Base-by-base conservation (phyloP, 768 basidiomycete species). In the Amanita pallidorosea region DNA sequence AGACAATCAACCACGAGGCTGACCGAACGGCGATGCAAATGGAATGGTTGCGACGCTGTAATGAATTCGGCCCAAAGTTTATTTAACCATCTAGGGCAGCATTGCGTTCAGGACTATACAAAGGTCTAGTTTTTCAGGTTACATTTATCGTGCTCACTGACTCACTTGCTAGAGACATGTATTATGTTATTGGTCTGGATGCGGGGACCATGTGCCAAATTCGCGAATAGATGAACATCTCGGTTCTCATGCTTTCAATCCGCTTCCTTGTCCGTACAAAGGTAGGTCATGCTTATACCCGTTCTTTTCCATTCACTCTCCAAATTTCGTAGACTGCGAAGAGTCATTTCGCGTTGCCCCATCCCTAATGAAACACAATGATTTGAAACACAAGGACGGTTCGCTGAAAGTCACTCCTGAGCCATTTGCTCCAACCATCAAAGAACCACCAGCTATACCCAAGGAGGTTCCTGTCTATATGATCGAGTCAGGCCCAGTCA, bases 121-220 rank as follows among this genome's bases (percentile, higher is more conserved):
- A 58, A 54, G 51, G 61, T 57, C 35, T 48, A 54, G 51, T 18
- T 22, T 47, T 51, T 54, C 27, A 51, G 44, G 45, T 22, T 9
- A 23, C 11, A 18, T 9, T 33, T 33, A 6, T 31, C 22, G 29
- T 47, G 23, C 42, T 11, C 45, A 47, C 34, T 51, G 23, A 48
- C 38, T 34, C 23, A 53, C 55, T 36, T 46, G 15, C 46, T 12
- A 51, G 50, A 35, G 33, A 25, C 31, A 43, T 36, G 31, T 43
- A 20, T n/a, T 45, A 20, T 51, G 50, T 47, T 62, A 11, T 77
- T 68, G 55, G 56, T 61, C 33, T 83, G 83, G 61, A 66, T 60
- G 42, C 86, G 85, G 85, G 67, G 71, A 15, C 65, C 66, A 25
- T 87, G 83, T 60, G 68, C 69, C n/a, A 66, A 66, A 27, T 59